A percentile compares a stretch with the other conserved stretches of the same genome.
These are phyloP conservation scores for Scutellaria minor DNA, from an alignment of 257 asterid genomes.

Conservation along the genomic window DNA sequence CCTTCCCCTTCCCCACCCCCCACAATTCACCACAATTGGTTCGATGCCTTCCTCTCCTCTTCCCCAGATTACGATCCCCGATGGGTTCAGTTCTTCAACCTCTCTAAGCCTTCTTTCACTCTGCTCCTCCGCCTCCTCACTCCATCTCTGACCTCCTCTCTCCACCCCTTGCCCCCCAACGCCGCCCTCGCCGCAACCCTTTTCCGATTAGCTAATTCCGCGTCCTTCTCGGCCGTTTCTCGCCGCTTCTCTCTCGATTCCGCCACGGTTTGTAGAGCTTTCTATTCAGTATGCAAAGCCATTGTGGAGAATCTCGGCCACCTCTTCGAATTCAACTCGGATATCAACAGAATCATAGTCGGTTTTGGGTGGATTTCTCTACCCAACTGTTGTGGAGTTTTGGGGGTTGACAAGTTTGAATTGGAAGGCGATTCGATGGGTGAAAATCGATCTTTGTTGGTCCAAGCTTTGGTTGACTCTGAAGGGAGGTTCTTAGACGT, in stretches of 20 bases:
- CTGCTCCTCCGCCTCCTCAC: slow-evolving; percentile 82
- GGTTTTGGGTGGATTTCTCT: slow-evolving; percentile 93
- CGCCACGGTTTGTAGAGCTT: slow-evolving; percentile 67
- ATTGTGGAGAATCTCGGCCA: slow-evolving; percentile 76
- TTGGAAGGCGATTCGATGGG: slow-evolving; percentile 50
- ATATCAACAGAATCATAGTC: slow-evolving; percentile 67
- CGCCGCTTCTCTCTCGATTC: slow-evolving; percentile 70
- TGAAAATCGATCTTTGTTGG: slow-evolving; percentile 52
- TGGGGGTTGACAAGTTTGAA: slow-evolving; percentile 75
- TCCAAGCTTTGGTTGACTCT: slow-evolving; percentile 91
- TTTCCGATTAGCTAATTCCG: slow-evolving; percentile 69
- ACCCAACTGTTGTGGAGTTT: slow-evolving; percentile 86
- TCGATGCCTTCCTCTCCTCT: slow-evolving; percentile 58
- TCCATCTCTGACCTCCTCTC: slow-evolving; percentile 59
- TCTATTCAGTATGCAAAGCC: slow-evolving; percentile 74
- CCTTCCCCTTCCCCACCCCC: slow-evolving; percentile 42
- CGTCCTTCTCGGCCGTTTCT: slow-evolving; percentile 63
- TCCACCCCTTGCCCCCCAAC: slow-evolving; percentile 58
- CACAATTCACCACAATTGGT: slow-evolving; percentile 52
- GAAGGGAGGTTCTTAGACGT: slow-evolving; percentile 95
- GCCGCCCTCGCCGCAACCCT: slow-evolving; percentile 78
- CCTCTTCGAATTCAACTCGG: slow-evolving; percentile 77
- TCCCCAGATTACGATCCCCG: slow-evolving; percentile 63
- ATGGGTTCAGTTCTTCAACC: slow-evolving; percentile 77
- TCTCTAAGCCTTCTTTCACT: slow-evolving; percentile 72